Percentiles rank a stretch among this genome's conserved stretches.
phyloP scores from a whole-genome alignment of 441 rosid species.

The Gossypium trilobum region DNA sequence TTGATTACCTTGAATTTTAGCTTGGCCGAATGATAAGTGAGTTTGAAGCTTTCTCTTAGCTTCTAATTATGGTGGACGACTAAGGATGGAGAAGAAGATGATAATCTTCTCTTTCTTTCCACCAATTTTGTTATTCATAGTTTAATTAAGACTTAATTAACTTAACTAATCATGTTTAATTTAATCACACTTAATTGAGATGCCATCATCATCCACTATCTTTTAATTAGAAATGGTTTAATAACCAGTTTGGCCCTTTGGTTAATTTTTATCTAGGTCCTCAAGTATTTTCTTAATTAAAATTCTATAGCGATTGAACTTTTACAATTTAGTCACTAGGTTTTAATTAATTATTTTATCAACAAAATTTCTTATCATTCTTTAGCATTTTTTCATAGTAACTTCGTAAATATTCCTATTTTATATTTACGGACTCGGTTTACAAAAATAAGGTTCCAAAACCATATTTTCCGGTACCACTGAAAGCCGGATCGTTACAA shows the following conservation, averaged over 20 bases:
- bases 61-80: neutral
- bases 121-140: neutral
- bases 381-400: neutral
- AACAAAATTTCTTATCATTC: neutral
- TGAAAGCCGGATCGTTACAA: neutral
- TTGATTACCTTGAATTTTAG: neutral
- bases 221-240: neutral
- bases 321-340: neutral
- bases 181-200: neutral
- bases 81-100: neutral
- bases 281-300: neutral
- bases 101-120: neutral
- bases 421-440: neutral
- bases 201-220: neutral
- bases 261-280: neutral
- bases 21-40: neutral
- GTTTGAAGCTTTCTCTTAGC: neutral
- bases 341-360: neutral
- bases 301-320: neutral
- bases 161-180: neutral
- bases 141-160: neutral
- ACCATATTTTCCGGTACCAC: neutral
- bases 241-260: neutral
- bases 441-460: too few species aligned
- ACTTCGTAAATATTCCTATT: neutral